phyloP scores from a whole-genome alignment of 192 early-diverging fungal genomes.

The Funneliformis mosseae region DNA sequence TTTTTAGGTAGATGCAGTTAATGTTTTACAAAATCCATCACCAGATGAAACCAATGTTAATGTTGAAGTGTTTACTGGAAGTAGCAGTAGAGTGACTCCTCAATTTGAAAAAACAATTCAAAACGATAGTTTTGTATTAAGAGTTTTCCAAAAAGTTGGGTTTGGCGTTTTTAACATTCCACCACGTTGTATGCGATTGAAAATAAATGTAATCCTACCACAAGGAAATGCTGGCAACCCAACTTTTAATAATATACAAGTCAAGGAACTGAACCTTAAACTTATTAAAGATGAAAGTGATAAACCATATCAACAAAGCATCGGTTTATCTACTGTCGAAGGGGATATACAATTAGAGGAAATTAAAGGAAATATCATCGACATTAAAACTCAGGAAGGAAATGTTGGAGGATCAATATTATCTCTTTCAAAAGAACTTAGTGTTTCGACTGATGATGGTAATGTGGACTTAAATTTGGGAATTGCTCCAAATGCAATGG shows the following conservation, averaged over 20 bases:
- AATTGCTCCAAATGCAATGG: background rate
- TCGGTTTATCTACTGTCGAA: background rate
- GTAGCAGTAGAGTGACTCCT: background rate
- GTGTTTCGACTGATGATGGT: background rate
- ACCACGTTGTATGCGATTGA: background rate
- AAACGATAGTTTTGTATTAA: background rate
- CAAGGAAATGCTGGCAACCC: background rate
- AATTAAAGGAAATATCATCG: background rate
- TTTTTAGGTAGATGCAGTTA: background rate
- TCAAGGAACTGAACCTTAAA: background rate
- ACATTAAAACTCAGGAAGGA: background rate
- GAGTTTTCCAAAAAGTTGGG: background rate
- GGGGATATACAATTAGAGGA: background rate
- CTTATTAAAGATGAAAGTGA: background rate
- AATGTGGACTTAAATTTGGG: background rate
- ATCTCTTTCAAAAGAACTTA: background rate
- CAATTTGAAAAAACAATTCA: background rate
- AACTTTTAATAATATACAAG: background rate
- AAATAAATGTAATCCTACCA: background rate
- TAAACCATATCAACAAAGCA: background rate
- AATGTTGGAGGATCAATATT: background rate
- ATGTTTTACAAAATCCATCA: background rate
- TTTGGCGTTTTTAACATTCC: background rate
- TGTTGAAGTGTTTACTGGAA: background rate
- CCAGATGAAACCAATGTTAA: background rate